A percentile compares a stretch with the other conserved stretches of the same genome.
These are phyloP conservation scores for Alternaria rosae DNA, from an alignment of 2,329 filamentous ascomycete genomes.

Conservation along the genomic window DNA sequence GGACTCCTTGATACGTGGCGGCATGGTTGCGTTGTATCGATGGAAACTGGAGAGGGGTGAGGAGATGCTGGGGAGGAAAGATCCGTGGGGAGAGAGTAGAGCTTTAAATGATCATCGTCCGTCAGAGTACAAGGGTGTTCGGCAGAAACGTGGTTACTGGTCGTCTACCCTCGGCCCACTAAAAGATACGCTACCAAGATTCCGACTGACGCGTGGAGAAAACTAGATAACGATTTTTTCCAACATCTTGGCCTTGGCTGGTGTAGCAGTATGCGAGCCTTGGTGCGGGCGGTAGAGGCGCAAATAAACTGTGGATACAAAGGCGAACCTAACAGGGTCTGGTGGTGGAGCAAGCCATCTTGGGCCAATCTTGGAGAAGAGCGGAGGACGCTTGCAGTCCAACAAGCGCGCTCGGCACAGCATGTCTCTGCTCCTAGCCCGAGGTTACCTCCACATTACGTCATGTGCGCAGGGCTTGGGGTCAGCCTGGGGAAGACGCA, in stretches of 20 bases:
- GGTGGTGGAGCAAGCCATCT: constrained; percentile 28
- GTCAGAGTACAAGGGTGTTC: constrained; percentile 21
- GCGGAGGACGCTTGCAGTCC: constrained; percentile 32
- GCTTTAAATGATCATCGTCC: constrained; percentile 35
- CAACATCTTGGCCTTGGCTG: constrained; percentile 39
- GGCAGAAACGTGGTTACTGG: constrained; percentile 20
- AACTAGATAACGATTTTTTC: constrained; percentile 39
- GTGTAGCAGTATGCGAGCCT: constrained; percentile 33
- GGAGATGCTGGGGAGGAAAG: constrained; percentile 29
- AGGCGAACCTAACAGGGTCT: constrained; percentile 34
- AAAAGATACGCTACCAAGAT: constrained; percentile 27
- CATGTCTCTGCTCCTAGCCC: constrained; percentile 28
- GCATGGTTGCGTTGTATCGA: constrained; percentile 30
- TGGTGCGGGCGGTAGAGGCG: constrained; percentile 33
- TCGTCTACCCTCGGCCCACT: constrained; percentile 27
- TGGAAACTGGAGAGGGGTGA: constrained; percentile 29
- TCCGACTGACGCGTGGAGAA: constrained; percentile 35
- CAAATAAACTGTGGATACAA: constrained; percentile 37
- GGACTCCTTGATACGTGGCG: constrained; percentile 34
- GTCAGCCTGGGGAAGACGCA: background rate
- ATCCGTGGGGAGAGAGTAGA: constrained; percentile 28
- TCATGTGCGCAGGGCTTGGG: constrained; percentile 23
- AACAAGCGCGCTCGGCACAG: constrained; percentile 34
- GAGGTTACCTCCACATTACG: constrained; percentile 26
- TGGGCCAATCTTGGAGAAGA: constrained; percentile 34